A percentile compares a stretch with the other conserved stretches of the same genome.
Conservation (phyloP, 345 rosid species). For the Eucalyptus sp. region DNA sequence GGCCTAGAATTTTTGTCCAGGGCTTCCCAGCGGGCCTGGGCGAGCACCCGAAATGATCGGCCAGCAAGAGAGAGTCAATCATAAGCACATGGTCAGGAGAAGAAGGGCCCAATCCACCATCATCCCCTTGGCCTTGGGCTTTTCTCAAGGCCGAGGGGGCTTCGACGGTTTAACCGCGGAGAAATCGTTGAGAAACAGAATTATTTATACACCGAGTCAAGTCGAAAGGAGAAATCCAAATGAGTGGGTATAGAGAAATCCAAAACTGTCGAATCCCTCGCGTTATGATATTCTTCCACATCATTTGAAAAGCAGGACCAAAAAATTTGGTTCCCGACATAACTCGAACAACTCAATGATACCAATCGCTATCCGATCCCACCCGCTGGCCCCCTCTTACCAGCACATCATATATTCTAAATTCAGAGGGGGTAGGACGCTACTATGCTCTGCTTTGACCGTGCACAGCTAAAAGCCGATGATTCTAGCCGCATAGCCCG, state of each 20-base stretch:
- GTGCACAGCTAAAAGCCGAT: neutral
- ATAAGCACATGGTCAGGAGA: neutral
- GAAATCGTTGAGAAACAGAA: too few species aligned
- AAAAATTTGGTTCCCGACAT: neutral
- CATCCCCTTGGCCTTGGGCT: neutral
- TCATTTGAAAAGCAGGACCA: neutral
- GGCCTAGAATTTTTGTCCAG: neutral
- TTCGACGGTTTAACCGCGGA: too few species aligned
- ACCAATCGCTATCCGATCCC: neutral
- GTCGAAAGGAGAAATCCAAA: neutral
- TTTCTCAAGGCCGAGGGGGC: too few species aligned
- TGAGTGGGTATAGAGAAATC: neutral
- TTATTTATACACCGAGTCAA: neutral
- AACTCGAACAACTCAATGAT: neutral
- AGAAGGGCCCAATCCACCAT: neutral
- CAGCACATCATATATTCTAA: neutral
- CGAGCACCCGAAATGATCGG: neutral
- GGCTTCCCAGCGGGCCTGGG: neutral
- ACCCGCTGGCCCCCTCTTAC: neutral
- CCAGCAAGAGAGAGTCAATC: neutral
- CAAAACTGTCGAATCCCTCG: neutral
- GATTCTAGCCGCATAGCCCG: neutral
- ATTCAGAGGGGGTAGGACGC: neutral
- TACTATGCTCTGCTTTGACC: neutral
- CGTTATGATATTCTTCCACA: neutral